A percentile compares a stretch with the other conserved stretches of the same genome.
These are phyloP conservation scores for Lachnellula cervina DNA, from an alignment of 2,329 filamentous ascomycete genomes.

Conservation along the genomic window DNA sequence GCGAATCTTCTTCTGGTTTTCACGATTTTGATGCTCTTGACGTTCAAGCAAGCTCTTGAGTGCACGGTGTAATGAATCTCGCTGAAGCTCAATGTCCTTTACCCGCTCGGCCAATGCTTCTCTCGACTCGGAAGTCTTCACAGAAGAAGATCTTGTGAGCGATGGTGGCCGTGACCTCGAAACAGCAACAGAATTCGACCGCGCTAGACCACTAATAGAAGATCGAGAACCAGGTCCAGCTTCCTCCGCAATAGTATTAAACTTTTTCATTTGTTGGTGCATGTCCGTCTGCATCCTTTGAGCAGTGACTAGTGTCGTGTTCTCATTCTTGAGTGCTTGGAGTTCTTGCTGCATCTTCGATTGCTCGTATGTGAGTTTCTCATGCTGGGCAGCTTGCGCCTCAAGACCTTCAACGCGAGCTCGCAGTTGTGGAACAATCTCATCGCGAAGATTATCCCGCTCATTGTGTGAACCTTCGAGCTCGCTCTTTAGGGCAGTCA, in stretches of 20 bases:
- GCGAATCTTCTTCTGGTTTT: slow-evolving; percentile 76
- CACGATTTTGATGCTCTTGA: slow-evolving; percentile 77
- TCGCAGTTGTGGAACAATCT: slow-evolving; percentile 74
- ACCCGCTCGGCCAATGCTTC: slow-evolving; percentile 72
- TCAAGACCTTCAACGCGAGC: slow-evolving; percentile 76
- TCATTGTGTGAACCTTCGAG: slow-evolving; percentile 79
- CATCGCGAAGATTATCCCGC: slow-evolving; percentile 85
- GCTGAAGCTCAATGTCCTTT: slow-evolving; percentile 89
- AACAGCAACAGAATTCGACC: slow-evolving; percentile 62
- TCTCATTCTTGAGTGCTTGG: slow-evolving; percentile 62
- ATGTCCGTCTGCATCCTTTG: slow-evolving; percentile 44
- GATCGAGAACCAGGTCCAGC: slow-evolving; percentile 28
- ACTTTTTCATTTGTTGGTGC: slow-evolving; percentile 41
- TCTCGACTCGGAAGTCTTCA: slow-evolving; percentile 44
- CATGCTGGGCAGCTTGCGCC: slow-evolving; percentile 64
- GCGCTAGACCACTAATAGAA: slow-evolving; percentile 45
- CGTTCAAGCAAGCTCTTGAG: slow-evolving; percentile 80
- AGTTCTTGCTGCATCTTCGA: slow-evolving; percentile 85
- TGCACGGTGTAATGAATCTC: slow-evolving; percentile 85
- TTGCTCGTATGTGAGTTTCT: slow-evolving; percentile 72
- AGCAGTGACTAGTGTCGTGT: slow-evolving; percentile 45
- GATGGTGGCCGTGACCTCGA: slow-evolving; percentile 31
- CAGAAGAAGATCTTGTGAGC: slow-evolving; percentile 55
- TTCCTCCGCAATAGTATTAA: slow-evolving; percentile 60
- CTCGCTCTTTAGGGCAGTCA: slow-evolving; percentile 78